A percentile compares a stretch with the other conserved stretches of the same genome.
Conservation (phyloP, 2,329 filamentous ascomycete genomes). For the Bertia moriformis region DNA sequence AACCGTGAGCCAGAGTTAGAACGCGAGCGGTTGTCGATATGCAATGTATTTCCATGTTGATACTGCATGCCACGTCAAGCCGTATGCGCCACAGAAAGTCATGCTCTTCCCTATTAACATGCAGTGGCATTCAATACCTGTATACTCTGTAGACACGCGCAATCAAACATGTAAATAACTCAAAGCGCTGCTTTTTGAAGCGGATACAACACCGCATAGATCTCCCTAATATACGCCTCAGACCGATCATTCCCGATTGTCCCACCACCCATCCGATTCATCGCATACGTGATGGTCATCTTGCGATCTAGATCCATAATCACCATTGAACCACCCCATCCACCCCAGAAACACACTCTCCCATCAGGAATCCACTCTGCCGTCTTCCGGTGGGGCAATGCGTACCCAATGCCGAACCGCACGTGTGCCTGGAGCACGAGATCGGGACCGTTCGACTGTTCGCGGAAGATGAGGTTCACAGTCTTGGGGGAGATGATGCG, state of each 20-base stretch:
- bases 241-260: constrained; percentile 13
- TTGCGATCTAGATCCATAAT: constrained; percentile 25
- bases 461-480: constrained; percentile 25
- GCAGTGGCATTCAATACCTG: too few species aligned
- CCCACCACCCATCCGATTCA: constrained; percentile 24
- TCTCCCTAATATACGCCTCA: constrained; percentile 13
- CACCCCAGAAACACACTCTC: constrained; percentile 22
- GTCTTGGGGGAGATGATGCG: constrained; percentile 23
- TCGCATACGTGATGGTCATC: constrained; percentile 26
- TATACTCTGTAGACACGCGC: too few species aligned
- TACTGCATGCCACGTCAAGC: too few species aligned
- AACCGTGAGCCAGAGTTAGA: too few species aligned
- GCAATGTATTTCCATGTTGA: too few species aligned
- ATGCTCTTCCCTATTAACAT: too few species aligned
- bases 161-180: too few species aligned
- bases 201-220: constrained; percentile 13
- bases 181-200: too few species aligned
- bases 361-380: constrained; percentile 16
- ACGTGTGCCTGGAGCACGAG: constrained; percentile 16
- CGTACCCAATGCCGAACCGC: constrained; percentile 26
- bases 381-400: constrained; percentile 13
- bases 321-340: constrained; percentile 26
- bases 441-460: constrained; percentile 24
- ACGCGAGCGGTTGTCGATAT: too few species aligned
- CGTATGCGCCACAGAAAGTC: too few species aligned